Percentiles rank a stretch among this genome's conserved stretches.
These are phyloP conservation scores for Colletotrichum eremochloae DNA, from an alignment of 2,329 filamentous ascomycete genomes.

Conservation along the genomic window DNA sequence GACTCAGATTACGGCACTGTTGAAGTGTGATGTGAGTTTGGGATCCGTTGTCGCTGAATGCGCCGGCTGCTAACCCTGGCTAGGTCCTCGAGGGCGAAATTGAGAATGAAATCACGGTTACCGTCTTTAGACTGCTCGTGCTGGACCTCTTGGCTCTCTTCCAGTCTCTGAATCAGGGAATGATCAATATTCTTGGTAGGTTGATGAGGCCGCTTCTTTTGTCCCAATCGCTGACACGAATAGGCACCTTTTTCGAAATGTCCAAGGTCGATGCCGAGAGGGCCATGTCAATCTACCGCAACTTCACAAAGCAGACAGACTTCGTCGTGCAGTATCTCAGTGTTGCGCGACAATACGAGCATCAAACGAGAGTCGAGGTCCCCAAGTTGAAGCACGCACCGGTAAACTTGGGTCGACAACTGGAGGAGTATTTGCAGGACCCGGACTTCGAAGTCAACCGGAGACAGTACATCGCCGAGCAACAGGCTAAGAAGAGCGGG, in stretches of 20 bases:
- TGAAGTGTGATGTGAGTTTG: slow-evolving; percentile 86
- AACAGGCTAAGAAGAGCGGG: slow-evolving; percentile 76
- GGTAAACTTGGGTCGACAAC: slow-evolving; percentile 86
- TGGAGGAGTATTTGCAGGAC: slow-evolving; percentile 95
- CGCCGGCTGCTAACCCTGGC: slow-evolving; percentile 31
- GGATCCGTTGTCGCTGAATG: not conserved
- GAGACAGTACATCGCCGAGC: slow-evolving; percentile 90
- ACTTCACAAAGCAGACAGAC: slow-evolving; percentile 92
- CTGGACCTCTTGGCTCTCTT: slow-evolving; percentile 91
- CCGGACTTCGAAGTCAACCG: slow-evolving; percentile 95
- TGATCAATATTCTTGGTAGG: slow-evolving; percentile 95
- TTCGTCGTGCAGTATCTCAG: slow-evolving; percentile 91
- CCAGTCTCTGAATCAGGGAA: slow-evolving; percentile 94
- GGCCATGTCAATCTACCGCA: slow-evolving; percentile 91
- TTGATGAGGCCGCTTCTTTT: slow-evolving; percentile 38
- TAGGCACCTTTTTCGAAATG: slow-evolving; percentile 98
- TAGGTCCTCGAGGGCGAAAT: slow-evolving; percentile 88
- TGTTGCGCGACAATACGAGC: slow-evolving; percentile 89
- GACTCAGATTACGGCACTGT: slow-evolving; percentile 84
- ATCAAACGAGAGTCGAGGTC: slow-evolving; percentile 92
- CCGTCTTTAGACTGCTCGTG: slow-evolving; percentile 91
- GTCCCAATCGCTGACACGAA: slow-evolving; percentile 21
- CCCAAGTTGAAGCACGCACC: slow-evolving; percentile 98
- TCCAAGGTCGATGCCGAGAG: slow-evolving; percentile 93
- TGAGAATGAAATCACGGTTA: slow-evolving; percentile 96